Evolutionary conservation across 2,329 filamentous ascomycete genomes (phyloP), one percentile per base, ranked within the genome.

Genomic region (Colletotrichum paranaense): DNA sequence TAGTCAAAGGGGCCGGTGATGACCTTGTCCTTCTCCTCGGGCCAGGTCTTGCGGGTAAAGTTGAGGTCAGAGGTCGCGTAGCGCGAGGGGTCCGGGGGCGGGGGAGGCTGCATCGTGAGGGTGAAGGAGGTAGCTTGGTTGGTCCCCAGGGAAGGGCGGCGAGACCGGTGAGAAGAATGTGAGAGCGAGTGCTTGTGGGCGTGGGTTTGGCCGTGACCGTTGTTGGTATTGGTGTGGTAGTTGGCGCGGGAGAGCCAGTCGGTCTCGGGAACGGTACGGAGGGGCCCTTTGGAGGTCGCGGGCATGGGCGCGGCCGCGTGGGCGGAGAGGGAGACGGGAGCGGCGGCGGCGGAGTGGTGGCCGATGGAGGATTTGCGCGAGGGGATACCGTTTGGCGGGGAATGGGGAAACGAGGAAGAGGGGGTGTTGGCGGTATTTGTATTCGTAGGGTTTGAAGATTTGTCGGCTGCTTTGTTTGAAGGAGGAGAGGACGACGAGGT

Each of bases 1-100:
- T 97, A 97, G 79, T 96, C 92, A 78, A 91, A 97, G 1, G 95
- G 95, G 0, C 92, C 94, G 60, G 92, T 86, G 66, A 97, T 85
- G 74, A 96, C 92, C 81, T 90, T 90, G 81, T 97, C 94, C 85
- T 97, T 96, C 78, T 93, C 89, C 2, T 86, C 82, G 7, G 89
- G 91, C 94, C 94, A 97, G 22, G 88, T 86, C 72, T 84, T 85
- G 75, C 82, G 83, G 2, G 82, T 82, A 78, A 88, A 89, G 80
- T 89, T 85, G 75, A 91, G 84, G 78, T 91, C 88, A 74, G 89
- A 87, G 63, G 85, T 84, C 74, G 86, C 88, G 74, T 88, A 91
- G 69, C 88, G 87, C 72, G 82, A 79, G 14, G 88, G 86, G 77
- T 90, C 86, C 6, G 85, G 85, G 14, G 85, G 82, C 19, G 81